Evolutionary conservation across 148 eudicot species (phyloP), one percentile per base, ranked within the genome.

Genomic region (Dysphania ambrosioides): DNA sequence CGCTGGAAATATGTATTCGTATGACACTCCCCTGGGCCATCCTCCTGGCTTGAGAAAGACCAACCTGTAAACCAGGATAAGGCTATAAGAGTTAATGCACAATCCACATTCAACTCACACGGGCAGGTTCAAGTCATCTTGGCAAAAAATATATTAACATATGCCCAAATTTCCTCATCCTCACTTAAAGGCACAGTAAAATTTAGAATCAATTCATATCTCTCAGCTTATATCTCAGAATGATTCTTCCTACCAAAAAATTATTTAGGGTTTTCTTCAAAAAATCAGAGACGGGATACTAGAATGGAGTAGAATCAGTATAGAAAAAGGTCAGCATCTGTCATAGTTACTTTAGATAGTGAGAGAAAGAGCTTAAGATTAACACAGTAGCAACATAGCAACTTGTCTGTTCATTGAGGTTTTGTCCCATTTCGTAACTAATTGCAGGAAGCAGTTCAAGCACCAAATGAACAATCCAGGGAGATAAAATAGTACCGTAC

Each of bases 21-120:
- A 89, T 82, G 63, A 61, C 55, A 29, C 72, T 82, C 60, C 97
- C 97, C 72, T 91, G 93, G 57, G 97, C 97, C 72, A 91, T 67
- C 85, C 97, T 87, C 78, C 87, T 83, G 55, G 97, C 97, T 83
- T 91, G 97, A 75, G 97, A 91, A 79, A 89, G 91, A 65, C 97
- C 93, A 82, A 91, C 88, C 97, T 91, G 84, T 42, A 75, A 13
- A 64, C 64, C 34, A 77, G 32, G 30, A 69, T 41, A 66, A 35
- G 23, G 32, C 18, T n/a, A 75, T n/a, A 27, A 64, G 38, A 40
- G 26, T 79, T 38, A 78, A 18, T 29, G 29, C 30, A 57, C 35
- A 35, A 53, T 3, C 67, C 41, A 60, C 26, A 27, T 47, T 58
- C 49, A 69, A n/a, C 38, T 60, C 68, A 73, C 62, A 59, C 23